These are phyloP conservation scores for Kodamaea nitidulidarum DNA, from an alignment of 805 yeast species.

Conservation along the genomic window DNA sequence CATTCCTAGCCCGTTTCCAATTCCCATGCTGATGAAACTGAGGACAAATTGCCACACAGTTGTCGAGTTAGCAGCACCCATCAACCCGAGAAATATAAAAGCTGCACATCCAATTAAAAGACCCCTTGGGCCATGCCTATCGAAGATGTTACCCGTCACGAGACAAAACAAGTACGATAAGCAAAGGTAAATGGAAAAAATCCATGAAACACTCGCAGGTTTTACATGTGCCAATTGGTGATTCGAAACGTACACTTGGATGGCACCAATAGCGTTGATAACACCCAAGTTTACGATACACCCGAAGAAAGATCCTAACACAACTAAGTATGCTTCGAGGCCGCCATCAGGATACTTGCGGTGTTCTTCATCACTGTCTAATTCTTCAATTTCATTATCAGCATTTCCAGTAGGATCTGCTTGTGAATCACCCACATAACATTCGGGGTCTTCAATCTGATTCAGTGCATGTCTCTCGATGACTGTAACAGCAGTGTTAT, in stretches of 20 bases:
- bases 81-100: slow-evolving; percentile 44
- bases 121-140: slow-evolving; percentile 50
- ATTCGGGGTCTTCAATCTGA: neutral
- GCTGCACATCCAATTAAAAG: slow-evolving; percentile 42
- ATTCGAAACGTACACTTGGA: slow-evolving; percentile 54
- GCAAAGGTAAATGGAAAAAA: slow-evolving; percentile 54
- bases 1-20: slow-evolving; percentile 57
- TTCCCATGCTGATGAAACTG: slow-evolving; percentile 52
- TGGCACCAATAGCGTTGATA: slow-evolving; percentile 56
- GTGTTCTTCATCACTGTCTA: slow-evolving; percentile 2
- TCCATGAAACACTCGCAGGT: slow-evolving; percentile 56
- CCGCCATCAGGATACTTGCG: slow-evolving; percentile 56
- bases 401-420: too few relatives aligned
- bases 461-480: neutral
- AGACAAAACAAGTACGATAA: slow-evolving; percentile 47
- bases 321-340: slow-evolving; percentile 48
- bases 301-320: slow-evolving; percentile 57
- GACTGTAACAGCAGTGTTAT: neutral
- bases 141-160: slow-evolving; percentile 59
- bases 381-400: too few relatives aligned
- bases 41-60: slow-evolving; percentile 58
- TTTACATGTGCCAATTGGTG: slow-evolving; percentile 48
- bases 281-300: slow-evolving; percentile 52
- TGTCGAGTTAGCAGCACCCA: slow-evolving; percentile 54
- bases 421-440: neutral